A percentile compares a stretch with the other conserved stretches of the same genome.
Evolutionary conservation across 2,329 filamentous ascomycete genomes (phyloP).

Genomic region (Sporothrix curviconia): DNA sequence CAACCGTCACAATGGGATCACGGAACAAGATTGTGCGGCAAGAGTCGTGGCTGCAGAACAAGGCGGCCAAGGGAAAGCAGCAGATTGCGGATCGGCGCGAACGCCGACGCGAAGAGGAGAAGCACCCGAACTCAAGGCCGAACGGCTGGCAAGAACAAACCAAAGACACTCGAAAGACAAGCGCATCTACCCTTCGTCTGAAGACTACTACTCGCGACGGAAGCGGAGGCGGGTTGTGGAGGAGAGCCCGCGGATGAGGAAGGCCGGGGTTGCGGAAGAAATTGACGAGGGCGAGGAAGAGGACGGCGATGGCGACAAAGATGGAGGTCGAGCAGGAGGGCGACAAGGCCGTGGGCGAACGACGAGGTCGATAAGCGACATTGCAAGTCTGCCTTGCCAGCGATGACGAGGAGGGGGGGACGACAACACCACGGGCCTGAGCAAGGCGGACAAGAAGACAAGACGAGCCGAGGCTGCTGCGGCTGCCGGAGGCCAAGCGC

Average conservation of each 20-base stretch:
- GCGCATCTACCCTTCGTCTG: constrained; percentile 79
- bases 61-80: constrained; percentile 39
- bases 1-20: constrained; percentile 13
- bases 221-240: constrained; percentile 45
- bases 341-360: constrained; percentile 48
- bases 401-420: constrained; percentile 34
- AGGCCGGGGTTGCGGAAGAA: constrained; percentile 28
- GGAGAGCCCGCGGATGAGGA: no score
- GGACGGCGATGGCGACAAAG: constrained; percentile 36
- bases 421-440: constrained; percentile 31
- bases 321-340: constrained; percentile 33
- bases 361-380: constrained; percentile 37
- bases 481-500: constrained; percentile 8
- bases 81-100: constrained; percentile 71
- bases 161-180: constrained; percentile 79
- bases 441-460: constrained; percentile 41
- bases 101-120: constrained; percentile 77
- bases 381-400: constrained; percentile 30
- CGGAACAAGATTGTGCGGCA: constrained; percentile 76
- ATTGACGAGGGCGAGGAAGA: constrained; percentile 38
- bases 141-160: constrained; percentile 71
- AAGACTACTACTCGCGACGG: constrained; percentile 51
- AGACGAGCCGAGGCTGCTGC: constrained; percentile 31
- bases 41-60: constrained; percentile 70
- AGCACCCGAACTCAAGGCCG: constrained; percentile 69